Base-by-base conservation (phyloP, 2,329 filamentous ascomycete genomes). In the Xylariales sp. region DNA sequence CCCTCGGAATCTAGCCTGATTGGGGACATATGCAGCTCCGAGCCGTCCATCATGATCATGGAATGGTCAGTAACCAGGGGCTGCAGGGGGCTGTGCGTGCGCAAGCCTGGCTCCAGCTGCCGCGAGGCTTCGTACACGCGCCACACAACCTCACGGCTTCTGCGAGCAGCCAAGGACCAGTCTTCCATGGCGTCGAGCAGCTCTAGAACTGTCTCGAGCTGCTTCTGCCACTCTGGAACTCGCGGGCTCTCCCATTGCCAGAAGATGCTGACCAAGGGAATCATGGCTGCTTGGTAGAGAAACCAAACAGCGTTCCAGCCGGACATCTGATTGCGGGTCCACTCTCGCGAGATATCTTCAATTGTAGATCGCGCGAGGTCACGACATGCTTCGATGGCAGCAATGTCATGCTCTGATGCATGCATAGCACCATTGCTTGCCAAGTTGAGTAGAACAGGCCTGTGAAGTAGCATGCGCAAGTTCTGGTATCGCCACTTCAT, bases 401-500 rank as follows among this genome's bases (percentile, higher is more conserved):
- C 69, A 36, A 82, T 72, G 47, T 90, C 85, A 43, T 87, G 76
- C 2, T 78, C 66, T 11, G 69, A 51, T 44, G 66, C 54, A 59
- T 74, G 61, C 50, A 71, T 63, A 33, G 72, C 59, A 40, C 70
- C 69, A 54, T 74, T 68, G 49, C 74, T 69, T 53, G 79, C 69
- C 52, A 85, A 65, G 61, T 77, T 83, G 5, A 90, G 70, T 2
- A 91, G 69, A 0, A 83, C 79, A 0, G 85, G 85, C 3, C 86
- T 73, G 57, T 89, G 82, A 16, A 90, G 74, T 2, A 90, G 72
- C 61, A 89, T 83, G 32, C 85, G 81, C 32, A 88, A 72, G 50
- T 88, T 88, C 54, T 86, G 81, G 55, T 86, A 90, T 12, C 85
- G 76, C 86, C 85, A 90, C 57, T 86, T 85, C 81, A 89, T 88